Evolutionary conservation across 2,329 filamentous ascomycete species (phyloP).

Genomic region (Phoma herbarum): DNA sequence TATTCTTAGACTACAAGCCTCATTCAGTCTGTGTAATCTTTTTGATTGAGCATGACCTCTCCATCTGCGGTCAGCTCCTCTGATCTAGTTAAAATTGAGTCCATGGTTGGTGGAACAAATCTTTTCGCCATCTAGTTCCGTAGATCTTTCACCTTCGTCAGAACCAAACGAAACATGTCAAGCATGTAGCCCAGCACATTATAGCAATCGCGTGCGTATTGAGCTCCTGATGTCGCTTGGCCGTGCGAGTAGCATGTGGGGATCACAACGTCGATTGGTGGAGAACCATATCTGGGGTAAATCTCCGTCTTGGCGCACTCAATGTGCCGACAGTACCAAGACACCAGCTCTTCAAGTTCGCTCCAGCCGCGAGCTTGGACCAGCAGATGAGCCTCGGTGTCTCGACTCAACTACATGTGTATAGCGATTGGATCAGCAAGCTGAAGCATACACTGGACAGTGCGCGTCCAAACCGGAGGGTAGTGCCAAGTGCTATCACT

Average conservation of each 20-base stretch:
- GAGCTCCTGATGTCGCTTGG: neutral
- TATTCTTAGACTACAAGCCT: neutral
- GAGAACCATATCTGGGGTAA: slow-evolving; percentile 7
- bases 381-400: neutral
- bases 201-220: neutral
- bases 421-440: too few species aligned
- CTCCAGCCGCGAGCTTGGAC: neutral
- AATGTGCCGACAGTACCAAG: slow-evolving; percentile 10
- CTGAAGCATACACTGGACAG: too few species aligned
- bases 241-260: neutral
- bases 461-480: too few species aligned
- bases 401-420: too few species aligned
- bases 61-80: neutral
- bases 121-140: neutral
- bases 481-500: too few species aligned
- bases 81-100: neutral
- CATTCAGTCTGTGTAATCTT: too few species aligned
- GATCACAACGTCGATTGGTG: slow-evolving; percentile 4
- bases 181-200: neutral
- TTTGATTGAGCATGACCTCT: too few species aligned
- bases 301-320: slow-evolving; percentile 17
- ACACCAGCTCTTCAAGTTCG: neutral
- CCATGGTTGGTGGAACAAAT: slow-evolving; percentile 15
- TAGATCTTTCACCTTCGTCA: neutral
- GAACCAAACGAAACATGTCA: neutral